Percentiles rank a stretch among this genome's conserved stretches.
Evolutionary conservation across 345 rosid genomes (phyloP).

Genomic region (Populus euphratica): DNA sequence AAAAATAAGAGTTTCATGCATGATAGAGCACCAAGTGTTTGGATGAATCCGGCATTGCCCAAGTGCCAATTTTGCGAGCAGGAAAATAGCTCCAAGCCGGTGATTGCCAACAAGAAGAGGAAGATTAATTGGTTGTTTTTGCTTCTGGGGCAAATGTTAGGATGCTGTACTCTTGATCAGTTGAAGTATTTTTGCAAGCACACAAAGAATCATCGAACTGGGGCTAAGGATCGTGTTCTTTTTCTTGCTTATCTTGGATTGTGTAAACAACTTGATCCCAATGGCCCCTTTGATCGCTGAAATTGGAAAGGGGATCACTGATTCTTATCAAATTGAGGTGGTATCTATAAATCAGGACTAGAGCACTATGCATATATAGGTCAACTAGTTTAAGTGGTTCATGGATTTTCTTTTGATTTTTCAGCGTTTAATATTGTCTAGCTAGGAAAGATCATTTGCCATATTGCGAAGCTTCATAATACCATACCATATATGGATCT

Average conservation of each 20-base stretch:
- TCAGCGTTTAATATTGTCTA: background rate
- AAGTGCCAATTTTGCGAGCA: conserved; percentile 49
- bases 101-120: conserved; percentile 46
- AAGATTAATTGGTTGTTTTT: conserved; percentile 81
- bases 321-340: background rate
- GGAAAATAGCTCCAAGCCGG: conserved; percentile 54
- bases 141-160: conserved; percentile 68
- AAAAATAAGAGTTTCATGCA: conserved; percentile 40
- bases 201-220: conserved; percentile 64
- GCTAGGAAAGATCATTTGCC: background rate
- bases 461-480: background rate
- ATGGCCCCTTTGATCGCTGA: conserved; percentile 37
- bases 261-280: conserved; percentile 70
- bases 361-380: background rate
- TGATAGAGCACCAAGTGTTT: conserved; percentile 55
- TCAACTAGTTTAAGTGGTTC: background rate
- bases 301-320: background rate
- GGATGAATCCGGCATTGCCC: conserved; percentile 51
- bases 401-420: background rate
- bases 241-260: conserved; percentile 57
- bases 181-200: conserved; percentile 89
- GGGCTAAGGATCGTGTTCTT: conserved; percentile 79
- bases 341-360: background rate
- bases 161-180: conserved; percentile 64
- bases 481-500: background rate